Base-by-base conservation (phyloP, 306 rosid genomes). In the Trichosanthes cucumerina region DNA sequence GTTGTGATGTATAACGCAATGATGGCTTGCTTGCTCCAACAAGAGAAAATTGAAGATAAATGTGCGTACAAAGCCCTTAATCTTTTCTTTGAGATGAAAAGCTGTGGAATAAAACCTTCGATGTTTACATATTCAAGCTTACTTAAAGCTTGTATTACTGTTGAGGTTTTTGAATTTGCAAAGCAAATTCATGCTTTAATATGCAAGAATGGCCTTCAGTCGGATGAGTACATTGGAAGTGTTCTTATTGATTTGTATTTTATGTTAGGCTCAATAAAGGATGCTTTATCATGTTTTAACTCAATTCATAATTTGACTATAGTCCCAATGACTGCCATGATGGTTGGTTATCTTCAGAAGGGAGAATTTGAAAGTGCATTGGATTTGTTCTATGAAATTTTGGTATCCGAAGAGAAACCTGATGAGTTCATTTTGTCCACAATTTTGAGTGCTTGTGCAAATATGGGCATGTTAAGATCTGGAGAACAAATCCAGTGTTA, bases 61-160 rank as follows among this genome's bases (percentile, higher is more conserved):
- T 79, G 52, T 44, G 86, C 85, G 11, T 64, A 53, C 9, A 75
- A 81, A 80, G 87, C 88, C 10, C 82, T 89, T 64, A 16, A 77
- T 34, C 88, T 87, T 80, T 85, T 89, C 75, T 43, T 77, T 16
- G 38, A 80, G 76, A 89, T 89, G 91, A 83, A 43, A 84, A 83
- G 73, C 81, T 53, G 65, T 62, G 87, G 91, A 62, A 79, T 87
- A 80, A 81, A 79, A 47, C 86, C 87, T 31, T 89, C 91, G 8
- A 84, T 86, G 80, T 87, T 89, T 80, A 89, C 93, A 1, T 86
- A 80, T 78, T 86, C 91, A 24, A 86, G 82, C 66, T 77, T 89
- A 41, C 82, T 88, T 18, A 86, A 85, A 80, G 86, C 90, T 50
- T 87, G 90, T 78, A 78, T 75, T 78, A 70, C 21, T 38, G 80